Evolutionary conservation across 208 protist genomes (phyloP).

Genomic region (Crithidia brevicula): DNA sequence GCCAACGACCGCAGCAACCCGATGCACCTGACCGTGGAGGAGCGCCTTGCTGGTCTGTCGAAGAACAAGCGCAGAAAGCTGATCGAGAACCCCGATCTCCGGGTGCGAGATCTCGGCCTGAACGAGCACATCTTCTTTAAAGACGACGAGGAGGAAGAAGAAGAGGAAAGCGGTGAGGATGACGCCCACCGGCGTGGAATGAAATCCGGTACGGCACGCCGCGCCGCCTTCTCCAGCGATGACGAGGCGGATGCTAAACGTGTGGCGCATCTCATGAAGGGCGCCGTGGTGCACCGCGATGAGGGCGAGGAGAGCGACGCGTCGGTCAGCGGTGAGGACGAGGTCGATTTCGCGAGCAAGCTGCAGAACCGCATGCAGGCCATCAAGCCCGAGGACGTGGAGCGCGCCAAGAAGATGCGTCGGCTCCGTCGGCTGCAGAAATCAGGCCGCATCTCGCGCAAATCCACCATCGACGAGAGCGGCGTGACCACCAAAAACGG

Average conservation of each 20-base stretch:
- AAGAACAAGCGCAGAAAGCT: slow-evolving; percentile 83
- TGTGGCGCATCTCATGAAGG: slow-evolving; percentile 49
- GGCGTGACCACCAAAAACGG: slow-evolving; percentile 34
- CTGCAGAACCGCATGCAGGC: slow-evolving; percentile 60
- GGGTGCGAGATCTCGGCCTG: slow-evolving; percentile 79
- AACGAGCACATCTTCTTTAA: slow-evolving; percentile 68
- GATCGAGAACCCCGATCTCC: slow-evolving; percentile 82
- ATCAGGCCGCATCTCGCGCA: slow-evolving; percentile 66
- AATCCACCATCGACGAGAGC: slow-evolving; percentile 61
- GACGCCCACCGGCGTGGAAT: too few relatives aligned
- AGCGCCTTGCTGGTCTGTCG: slow-evolving; percentile 88
- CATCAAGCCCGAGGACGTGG: slow-evolving; percentile 52
- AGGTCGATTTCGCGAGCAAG: slow-evolving; percentile 47
- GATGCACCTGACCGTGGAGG: slow-evolving; percentile 65
- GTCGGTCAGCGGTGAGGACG: slow-evolving; percentile 12
- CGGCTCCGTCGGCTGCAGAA: slow-evolving; percentile 78
- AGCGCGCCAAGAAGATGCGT: slow-evolving; percentile 78
- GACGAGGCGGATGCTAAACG: not conserved
- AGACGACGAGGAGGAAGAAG: slow-evolving; percentile 72
- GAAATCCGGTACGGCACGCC: not conserved
- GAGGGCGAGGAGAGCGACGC: slow-evolving; percentile 24
- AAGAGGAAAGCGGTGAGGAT: slow-evolving; percentile 22
- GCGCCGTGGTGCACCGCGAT: slow-evolving; percentile 34
- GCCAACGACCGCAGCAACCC: not conserved
- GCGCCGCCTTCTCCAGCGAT: not conserved